A percentile compares a stretch with the other conserved stretches of the same genome.
Evolutionary conservation across 768 basidiomycete species (phyloP).

Genomic region (Trametes cingulata): DNA sequence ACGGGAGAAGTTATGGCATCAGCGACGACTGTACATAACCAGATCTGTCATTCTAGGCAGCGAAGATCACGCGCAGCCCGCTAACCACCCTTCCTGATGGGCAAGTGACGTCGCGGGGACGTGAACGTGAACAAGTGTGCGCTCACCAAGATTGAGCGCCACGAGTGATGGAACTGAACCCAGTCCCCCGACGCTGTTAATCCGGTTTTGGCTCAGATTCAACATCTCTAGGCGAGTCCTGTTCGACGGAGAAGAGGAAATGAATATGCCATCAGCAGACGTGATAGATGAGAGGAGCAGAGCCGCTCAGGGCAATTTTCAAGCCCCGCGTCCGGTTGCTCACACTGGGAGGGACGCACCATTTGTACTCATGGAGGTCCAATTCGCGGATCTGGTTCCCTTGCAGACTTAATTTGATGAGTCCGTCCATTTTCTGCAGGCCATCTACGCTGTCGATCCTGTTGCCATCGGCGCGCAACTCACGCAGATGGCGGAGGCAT

Average conservation of each 20-base stretch:
- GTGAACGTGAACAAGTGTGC: not conserved
- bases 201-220: constrained; percentile 75
- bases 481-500: constrained; percentile 82
- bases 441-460: constrained; percentile 73
- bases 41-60: constrained; percentile 9
- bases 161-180: constrained; percentile 61
- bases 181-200: constrained; percentile 61
- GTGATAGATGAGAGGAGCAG: constrained; percentile 16
- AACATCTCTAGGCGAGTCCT: constrained; percentile 71
- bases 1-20: constrained; percentile 16
- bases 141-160: constrained; percentile 83
- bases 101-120: constrained; percentile 15
- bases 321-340: not conserved
- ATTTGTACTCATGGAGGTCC: constrained; percentile 63
- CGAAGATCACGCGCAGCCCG: constrained; percentile 6
- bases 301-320: constrained; percentile 3
- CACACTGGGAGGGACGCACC: constrained; percentile 49
- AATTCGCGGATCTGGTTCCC: constrained; percentile 66
- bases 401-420: constrained; percentile 82
- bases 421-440: constrained; percentile 73
- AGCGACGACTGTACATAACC: constrained; percentile 1
- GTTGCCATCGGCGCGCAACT: constrained; percentile 90
- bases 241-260: constrained; percentile 17
- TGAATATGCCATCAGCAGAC: constrained; percentile 15
- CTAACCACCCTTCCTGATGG: constrained; percentile 6